Evolutionary conservation across 2,329 filamentous ascomycete species (phyloP).

Genomic region (Chrysoporthe austroafricana): DNA sequence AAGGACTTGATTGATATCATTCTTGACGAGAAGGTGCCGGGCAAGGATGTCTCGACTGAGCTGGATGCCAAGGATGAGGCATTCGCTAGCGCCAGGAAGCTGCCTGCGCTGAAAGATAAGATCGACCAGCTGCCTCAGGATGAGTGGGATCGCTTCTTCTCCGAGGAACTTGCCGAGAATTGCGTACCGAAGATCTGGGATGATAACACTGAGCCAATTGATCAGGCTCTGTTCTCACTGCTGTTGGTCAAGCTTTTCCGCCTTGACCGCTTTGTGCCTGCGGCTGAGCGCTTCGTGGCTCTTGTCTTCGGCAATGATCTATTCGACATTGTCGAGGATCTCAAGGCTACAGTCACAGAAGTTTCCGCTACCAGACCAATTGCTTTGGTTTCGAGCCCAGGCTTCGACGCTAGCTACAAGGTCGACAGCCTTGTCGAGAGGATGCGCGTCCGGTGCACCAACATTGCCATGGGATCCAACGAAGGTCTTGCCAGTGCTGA

Average conservation of each 20-base stretch:
- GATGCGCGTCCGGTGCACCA: constrained; percentile 80
- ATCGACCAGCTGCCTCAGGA: constrained; percentile 64
- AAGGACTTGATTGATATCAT: constrained; percentile 85
- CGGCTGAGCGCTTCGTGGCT: constrained; percentile 86
- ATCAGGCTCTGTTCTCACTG: constrained; percentile 81
- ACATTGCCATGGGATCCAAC: constrained; percentile 98
- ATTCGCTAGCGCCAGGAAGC: constrained; percentile 68
- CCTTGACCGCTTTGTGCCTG: constrained; percentile 91
- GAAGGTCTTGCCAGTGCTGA: constrained; percentile 91
- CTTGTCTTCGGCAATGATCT: constrained; percentile 83
- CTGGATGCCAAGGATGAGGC: constrained; percentile 67
- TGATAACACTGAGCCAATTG: constrained; percentile 63
- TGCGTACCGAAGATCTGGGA: constrained; percentile 79
- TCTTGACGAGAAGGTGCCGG: constrained; percentile 76
- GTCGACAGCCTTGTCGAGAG: constrained; percentile 93
- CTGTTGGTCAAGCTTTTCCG: constrained; percentile 93
- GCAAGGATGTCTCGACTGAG: constrained; percentile 77
- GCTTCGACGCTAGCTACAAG: constrained; percentile 99
- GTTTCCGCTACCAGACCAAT: constrained; percentile 85
- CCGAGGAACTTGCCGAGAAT: constrained; percentile 84
- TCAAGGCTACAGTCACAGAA: constrained; percentile 82
- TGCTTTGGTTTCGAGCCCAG: constrained; percentile 89
- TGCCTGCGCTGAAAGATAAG: constrained; percentile 74
- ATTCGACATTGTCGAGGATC: constrained; percentile 82
- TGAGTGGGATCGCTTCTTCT: constrained; percentile 82